Evolutionary conservation across 2,329 filamentous ascomycete species (phyloP).

Genomic region (Colletotrichum sp.): DNA sequence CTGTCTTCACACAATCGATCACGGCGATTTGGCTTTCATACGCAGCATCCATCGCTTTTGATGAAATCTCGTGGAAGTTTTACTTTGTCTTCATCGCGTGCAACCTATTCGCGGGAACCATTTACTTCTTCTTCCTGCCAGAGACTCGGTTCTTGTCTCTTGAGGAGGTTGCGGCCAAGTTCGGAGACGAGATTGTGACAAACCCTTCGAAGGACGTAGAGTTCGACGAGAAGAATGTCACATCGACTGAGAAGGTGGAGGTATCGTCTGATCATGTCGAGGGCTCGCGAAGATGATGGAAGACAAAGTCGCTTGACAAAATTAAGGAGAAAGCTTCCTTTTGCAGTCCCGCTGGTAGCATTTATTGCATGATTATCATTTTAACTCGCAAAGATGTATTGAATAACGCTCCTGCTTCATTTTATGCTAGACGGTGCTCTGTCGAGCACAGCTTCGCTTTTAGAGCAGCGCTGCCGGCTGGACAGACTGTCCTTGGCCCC

Average conservation of each 20-base stretch:
- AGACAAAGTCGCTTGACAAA: accelerated
- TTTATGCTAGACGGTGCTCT: accelerated
- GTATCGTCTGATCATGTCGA: not conserved
- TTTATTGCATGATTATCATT: accelerated
- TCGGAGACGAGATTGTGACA: slow-evolving; percentile 31
- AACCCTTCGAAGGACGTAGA: not conserved
- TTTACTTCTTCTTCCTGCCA: slow-evolving; percentile 38
- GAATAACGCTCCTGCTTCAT: accelerated
- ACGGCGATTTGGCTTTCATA: slow-evolving; percentile 36
- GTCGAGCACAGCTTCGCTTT: accelerated
- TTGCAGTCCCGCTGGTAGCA: accelerated
- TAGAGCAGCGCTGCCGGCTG: not conserved
- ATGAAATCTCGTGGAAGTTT: slow-evolving; percentile 32
- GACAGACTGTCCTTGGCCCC: not conserved
- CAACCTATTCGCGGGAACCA: slow-evolving; percentile 30
- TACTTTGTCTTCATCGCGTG: slow-evolving; percentile 38
- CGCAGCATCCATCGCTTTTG: slow-evolving; percentile 30
- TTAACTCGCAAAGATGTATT: accelerated
- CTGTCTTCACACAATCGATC: slow-evolving; percentile 31
- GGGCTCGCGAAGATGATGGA: not conserved
- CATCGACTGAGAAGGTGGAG: not conserved
- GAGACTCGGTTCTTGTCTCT: slow-evolving; percentile 37
- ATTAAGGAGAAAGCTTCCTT: accelerated
- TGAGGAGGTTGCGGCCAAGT: slow-evolving; percentile 35
- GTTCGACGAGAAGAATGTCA: not conserved